These are phyloP conservation scores for Aspergillus novofumigatus DNA, from an alignment of 2,329 filamentous ascomycete species.

Conservation along the genomic window DNA sequence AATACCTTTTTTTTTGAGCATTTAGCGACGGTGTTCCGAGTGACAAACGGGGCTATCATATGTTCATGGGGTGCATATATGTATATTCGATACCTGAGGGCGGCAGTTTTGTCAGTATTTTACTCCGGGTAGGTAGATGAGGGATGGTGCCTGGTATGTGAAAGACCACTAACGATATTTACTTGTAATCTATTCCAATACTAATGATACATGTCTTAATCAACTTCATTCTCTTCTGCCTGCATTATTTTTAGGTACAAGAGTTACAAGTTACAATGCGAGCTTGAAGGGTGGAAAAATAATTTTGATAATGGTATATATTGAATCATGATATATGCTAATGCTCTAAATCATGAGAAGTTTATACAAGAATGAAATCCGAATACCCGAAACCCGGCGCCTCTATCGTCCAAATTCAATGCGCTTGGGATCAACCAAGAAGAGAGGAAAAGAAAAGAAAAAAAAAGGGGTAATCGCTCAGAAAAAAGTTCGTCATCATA, in stretches of 20 bases:
- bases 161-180: background rate
- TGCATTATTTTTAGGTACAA: too few relatives aligned
- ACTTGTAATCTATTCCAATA: background rate
- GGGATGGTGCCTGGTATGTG: too few relatives aligned
- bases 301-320: background rate
- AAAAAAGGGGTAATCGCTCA: constrained; percentile 4
- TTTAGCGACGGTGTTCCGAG: background rate
- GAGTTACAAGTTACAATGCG: too few relatives aligned
- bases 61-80: background rate
- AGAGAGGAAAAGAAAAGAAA: constrained; percentile 12
- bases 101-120: too few relatives aligned
- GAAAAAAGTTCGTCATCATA: constrained; percentile 13
- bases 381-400: constrained; percentile 23
- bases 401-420: constrained; percentile 24
- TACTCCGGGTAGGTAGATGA: too few relatives aligned
- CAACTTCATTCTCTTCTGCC: too few relatives aligned
- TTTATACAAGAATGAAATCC: background rate
- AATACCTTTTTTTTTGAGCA: background rate
- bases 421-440: constrained; percentile 14
- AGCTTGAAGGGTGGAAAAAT: too few relatives aligned
- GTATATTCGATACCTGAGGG: background rate
- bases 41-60: background rate
- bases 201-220: too few relatives aligned
- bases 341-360: constrained; percentile 1
- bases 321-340: constrained; percentile 5